Evolutionary conservation across 2,329 filamentous ascomycete genomes (phyloP), one percentile per base, ranked within the genome.

Genomic region (Aspergillus floridensis): DNA sequence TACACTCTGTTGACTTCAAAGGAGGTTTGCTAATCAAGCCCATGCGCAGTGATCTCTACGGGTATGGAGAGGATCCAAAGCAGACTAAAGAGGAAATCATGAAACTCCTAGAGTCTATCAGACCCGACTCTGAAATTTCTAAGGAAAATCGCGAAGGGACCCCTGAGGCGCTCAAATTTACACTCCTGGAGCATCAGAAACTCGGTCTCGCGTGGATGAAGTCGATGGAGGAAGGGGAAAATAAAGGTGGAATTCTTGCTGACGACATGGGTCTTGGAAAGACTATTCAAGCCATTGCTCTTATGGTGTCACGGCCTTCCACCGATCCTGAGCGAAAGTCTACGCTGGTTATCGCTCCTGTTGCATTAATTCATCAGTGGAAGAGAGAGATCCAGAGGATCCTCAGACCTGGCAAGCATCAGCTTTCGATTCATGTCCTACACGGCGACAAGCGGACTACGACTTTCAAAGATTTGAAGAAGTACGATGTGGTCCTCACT

Each of bases 191-290:
- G 49, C 92, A 96, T 68, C 93, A 97, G 70, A 88, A 90, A 66
- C 79, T 93, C 19, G 91, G 89, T 3, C 73, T 93, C 41, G 82
- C 86, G 1, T 95, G 91, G 91, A 84, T 95, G 77, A 86, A 86
- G 67, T 83, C 84, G 6, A 90, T 88, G 80, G 91, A 93, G 73
- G 81, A 85, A 58, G 86, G 90, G 8, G 81, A 79, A 2, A 86
- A 87, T 56, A 92, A 89, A 67, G 90, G 90, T 19, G 88, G 90
- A 22, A 91, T 93, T 57, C 79, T 93, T 24, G 89, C 88, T 1
- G 89, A 92, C 68, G 89, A 92, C 63, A 95, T 93, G 91, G 91
- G 91, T 7, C 79, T 93, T 11, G 91, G 91, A 7, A 93, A 95
- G 75, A 93, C 91, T 0, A 88, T 96, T 24, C 91, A 93, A 62